These are phyloP conservation scores for Filosporella fistucella DNA, from an alignment of 495 filamentous ascomycete genomes.

Conservation along the genomic window DNA sequence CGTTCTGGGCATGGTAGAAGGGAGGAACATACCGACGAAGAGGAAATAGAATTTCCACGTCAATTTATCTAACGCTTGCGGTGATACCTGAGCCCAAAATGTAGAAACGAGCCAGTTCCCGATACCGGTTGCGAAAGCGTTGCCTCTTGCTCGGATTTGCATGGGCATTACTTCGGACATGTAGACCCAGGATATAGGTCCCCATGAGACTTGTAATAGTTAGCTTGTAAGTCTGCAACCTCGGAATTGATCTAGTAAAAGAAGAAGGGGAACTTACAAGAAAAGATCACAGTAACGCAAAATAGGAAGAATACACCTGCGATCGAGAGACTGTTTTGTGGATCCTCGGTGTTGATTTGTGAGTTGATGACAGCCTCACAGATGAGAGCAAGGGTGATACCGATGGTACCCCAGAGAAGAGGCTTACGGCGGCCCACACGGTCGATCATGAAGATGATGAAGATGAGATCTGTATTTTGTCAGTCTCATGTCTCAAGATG, in stretches of 20 bases:
- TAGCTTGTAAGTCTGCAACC: slow-evolving; percentile 24
- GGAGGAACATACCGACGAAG: slow-evolving; percentile 35
- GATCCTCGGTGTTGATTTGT: slow-evolving; percentile 23
- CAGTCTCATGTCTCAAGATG: slow-evolving; percentile 18
- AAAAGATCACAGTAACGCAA: slow-evolving; percentile 68
- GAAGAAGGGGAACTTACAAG: slow-evolving; percentile 21
- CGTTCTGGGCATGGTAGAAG: neutral
- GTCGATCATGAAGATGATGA: slow-evolving; percentile 75
- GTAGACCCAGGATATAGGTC: slow-evolving; percentile 64
- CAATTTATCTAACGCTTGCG: slow-evolving; percentile 42
- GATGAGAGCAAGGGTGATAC: slow-evolving; percentile 67
- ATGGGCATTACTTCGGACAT: slow-evolving; percentile 70
- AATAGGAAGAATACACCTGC: slow-evolving; percentile 75
- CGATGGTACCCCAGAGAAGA: slow-evolving; percentile 63
- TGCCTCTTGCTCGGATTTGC: slow-evolving; percentile 70
- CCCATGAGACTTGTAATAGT: slow-evolving; percentile 52
- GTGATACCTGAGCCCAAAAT: slow-evolving; percentile 47
- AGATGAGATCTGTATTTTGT: slow-evolving; percentile 60
- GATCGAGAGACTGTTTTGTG: slow-evolving; percentile 50
- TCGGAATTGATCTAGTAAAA: neutral
- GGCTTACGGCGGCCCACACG: slow-evolving; percentile 69
- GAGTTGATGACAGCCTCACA: slow-evolving; percentile 66
- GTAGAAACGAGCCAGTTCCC: slow-evolving; percentile 30
- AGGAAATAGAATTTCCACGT: slow-evolving; percentile 49
- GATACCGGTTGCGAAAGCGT: slow-evolving; percentile 47